Evolutionary conservation across 768 basidiomycete genomes (phyloP).

Genomic region (Mycena sanguinolenta): DNA sequence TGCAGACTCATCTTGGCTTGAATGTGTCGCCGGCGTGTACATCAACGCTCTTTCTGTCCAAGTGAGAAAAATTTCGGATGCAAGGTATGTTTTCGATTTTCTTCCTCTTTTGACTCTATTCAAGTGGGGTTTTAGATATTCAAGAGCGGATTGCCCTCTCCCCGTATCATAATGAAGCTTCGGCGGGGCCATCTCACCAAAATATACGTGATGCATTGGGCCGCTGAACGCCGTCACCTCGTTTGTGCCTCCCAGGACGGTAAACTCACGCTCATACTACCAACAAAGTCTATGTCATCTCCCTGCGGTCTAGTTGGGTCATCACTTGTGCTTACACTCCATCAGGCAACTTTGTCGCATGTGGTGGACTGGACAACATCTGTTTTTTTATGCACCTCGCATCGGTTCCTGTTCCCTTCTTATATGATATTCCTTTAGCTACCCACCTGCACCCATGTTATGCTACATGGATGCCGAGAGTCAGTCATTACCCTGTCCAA

Average conservation of each 20-base stretch:
- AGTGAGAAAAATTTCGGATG: too few species aligned
- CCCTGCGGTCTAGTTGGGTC: constrained; percentile 97
- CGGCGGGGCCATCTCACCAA: constrained; percentile 98
- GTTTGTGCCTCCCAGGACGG: constrained; percentile 99
- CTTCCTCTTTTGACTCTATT: too few species aligned
- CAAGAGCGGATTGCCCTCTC: too few species aligned
- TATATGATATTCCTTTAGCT: constrained; percentile 63
- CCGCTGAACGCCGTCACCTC: constrained; percentile 95
- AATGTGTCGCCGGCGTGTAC: too few species aligned
- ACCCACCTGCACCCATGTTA: constrained; percentile 66
- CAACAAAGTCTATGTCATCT: constrained; percentile 99
- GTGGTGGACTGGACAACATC: constrained; percentile 98
- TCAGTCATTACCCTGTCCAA: constrained; percentile 70
- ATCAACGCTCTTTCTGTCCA: too few species aligned
- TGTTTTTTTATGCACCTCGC: constrained; percentile 59
- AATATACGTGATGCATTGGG: constrained; percentile 99
- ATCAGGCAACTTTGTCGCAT: constrained; percentile 96
- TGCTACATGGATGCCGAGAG: constrained; percentile 67
- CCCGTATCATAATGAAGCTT: constrained; percentile 96
- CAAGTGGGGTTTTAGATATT: too few species aligned
- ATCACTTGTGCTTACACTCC: constrained; percentile 99
- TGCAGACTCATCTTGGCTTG: too few species aligned
- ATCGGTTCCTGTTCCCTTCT: constrained; percentile 52
- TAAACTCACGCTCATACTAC: constrained; percentile 99
- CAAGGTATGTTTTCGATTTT: too few species aligned